Base-by-base conservation (phyloP, 345 rosid species). In the Cardamine resedifolia region DNA sequence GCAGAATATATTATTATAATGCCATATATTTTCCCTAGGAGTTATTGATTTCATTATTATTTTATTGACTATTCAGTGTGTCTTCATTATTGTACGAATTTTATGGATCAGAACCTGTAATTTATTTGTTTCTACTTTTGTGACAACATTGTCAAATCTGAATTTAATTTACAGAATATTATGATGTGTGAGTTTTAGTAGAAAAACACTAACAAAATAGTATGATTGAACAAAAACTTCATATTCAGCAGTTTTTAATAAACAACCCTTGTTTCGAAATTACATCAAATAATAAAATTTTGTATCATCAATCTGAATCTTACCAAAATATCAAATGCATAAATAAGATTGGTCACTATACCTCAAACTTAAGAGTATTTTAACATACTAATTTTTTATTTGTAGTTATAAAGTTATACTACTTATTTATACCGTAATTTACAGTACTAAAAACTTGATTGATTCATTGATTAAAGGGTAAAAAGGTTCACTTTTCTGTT, bases 41-140 rank as follows among this genome's bases (percentile, higher is more conserved):
- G 61, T 60, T 21, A 69, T 59, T 33, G 21, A 56, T 47, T 59
- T 34, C 43, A 31, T 38, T 57, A 58, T 58, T 70, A 9, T 34
- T 70, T 47, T 60, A 18, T 50, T 59, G 43, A 48, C 21, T 52
- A 63, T 28, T 62, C 55, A 16, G 6, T 30, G 12, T 72, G 5
- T 72, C 30, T 59, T 67, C 58, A 41, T 74, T 39, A 67, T 74
- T 67, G 78, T 74, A 58, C 62, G 31, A 24, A 9, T 23, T 49
- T 66, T 57, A 30, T 58, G 55, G 55, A 50, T 57, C 66, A 49
- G 28, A 66, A 51, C 53, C 57, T 68, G 23, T 60, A 51, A 68
- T 75, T 68, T 68, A 41, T 60, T 75, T 45, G 61, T 75, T 67
- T 75, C 74, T 59, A 50, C 68, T 68, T 60, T 75, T 67, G 74